A percentile compares a stretch with the other conserved stretches of the same genome.
Conservation (phyloP, 2,329 filamentous ascomycete genomes). For the Scolecobasidium constrictum region DNA sequence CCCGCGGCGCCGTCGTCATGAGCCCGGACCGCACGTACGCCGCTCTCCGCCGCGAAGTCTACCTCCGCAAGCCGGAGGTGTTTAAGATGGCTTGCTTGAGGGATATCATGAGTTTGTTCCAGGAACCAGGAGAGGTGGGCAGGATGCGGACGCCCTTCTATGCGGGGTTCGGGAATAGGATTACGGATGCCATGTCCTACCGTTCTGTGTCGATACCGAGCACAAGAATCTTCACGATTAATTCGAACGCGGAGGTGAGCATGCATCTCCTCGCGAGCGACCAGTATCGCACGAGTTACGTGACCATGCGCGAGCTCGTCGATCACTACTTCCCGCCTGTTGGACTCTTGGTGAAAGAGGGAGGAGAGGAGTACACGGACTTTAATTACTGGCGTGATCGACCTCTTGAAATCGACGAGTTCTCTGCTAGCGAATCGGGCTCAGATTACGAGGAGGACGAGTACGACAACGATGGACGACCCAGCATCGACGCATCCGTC, state of each 20-base stretch:
- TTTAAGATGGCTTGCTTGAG: constrained; percentile 99
- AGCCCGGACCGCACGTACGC: constrained; percentile 93
- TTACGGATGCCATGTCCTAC: constrained; percentile 94
- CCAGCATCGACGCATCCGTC: neutral
- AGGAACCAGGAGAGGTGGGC: constrained; percentile 22
- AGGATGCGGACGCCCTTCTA: constrained; percentile 76
- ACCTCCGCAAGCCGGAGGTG: constrained; percentile 90
- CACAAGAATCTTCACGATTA: constrained; percentile 95
- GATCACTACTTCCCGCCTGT: constrained; percentile 97
- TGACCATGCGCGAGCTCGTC: constrained; percentile 92
- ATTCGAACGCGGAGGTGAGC: constrained; percentile 91
- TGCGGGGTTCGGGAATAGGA: constrained; percentile 89
- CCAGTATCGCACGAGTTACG: constrained; percentile 92
- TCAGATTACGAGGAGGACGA: constrained; percentile 14
- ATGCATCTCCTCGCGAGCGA: constrained; percentile 83
- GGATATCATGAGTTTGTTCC: constrained; percentile 85
- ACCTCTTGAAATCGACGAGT: constrained; percentile 76
- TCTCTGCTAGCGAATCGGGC: constrained; percentile 63
- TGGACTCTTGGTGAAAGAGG: constrained; percentile 73
- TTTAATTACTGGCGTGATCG: constrained; percentile 92
- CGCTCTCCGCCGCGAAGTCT: constrained; percentile 81
- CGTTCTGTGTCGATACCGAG: constrained; percentile 91
- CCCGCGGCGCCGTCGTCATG: constrained; percentile 86
- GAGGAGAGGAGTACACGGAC: constrained; percentile 90
- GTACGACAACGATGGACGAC: constrained; percentile 12